Conservation (phyloP, 2,329 filamentous ascomycete species). For the Pyrenochaeta sp. region DNA sequence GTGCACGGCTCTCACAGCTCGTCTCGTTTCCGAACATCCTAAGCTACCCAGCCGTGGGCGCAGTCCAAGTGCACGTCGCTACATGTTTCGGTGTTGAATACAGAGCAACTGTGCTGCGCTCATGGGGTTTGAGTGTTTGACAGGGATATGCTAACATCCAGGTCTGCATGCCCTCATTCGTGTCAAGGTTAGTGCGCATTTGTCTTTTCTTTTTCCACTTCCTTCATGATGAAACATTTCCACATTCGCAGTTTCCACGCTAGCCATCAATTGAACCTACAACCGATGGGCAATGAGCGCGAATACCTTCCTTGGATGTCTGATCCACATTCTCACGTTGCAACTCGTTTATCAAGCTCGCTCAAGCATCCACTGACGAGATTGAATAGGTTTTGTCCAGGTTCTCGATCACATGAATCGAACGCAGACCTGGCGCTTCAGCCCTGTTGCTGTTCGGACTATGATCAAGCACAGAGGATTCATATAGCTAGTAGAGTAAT, state of each 20-base stretch:
- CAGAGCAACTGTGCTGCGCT: no score
- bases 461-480: no score
- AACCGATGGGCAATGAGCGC: conserved; percentile 71
- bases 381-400: conserved; percentile 15
- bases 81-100: no score
- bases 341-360: conserved; percentile 9
- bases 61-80: no score
- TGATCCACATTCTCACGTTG: conserved; percentile 53
- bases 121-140: neutral
- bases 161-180: neutral
- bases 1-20: neutral
- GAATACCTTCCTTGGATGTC: conserved; percentile 77
- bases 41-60: no score
- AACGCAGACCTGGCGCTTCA: no score
- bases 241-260: conserved; percentile 91
- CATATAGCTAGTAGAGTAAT: no score
- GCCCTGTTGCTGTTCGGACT: no score
- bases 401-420: no score
- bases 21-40: neutral
- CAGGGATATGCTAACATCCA: conserved; percentile 1
- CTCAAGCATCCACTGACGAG: conserved; percentile 25
- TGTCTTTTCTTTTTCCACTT: conserved; percentile 21
- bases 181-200: conserved; percentile 41
- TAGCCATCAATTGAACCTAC: conserved; percentile 72
- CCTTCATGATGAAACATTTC: conserved; percentile 75